Conservation (phyloP, 73 alveolate genomes). For the Halteria grandinella region DNA sequence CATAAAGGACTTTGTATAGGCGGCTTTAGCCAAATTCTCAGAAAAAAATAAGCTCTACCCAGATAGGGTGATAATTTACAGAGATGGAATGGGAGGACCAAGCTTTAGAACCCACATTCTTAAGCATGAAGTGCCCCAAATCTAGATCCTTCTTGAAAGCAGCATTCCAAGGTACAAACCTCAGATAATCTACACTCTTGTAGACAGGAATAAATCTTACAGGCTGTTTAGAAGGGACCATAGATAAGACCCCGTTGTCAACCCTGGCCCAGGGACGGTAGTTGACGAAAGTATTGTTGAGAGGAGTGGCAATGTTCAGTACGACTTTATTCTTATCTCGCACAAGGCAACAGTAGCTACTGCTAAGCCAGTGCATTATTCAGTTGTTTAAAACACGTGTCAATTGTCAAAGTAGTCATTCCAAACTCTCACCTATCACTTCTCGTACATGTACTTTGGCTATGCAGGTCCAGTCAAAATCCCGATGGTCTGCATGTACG, state of each 20-base stretch:
- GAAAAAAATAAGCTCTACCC: constrained; percentile 64
- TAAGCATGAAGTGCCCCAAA: not conserved
- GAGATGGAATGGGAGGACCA: constrained; percentile 88
- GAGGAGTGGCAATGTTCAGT: constrained; percentile 47
- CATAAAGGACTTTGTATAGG: not conserved
- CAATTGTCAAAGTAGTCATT: constrained; percentile 21
- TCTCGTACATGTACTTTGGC: constrained; percentile 77
- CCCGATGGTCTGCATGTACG: constrained; percentile 85
- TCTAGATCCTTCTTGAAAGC: not conserved
- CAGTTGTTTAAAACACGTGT: constrained; percentile 66
- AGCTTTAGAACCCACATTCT: not conserved
- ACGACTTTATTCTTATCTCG: constrained; percentile 81
- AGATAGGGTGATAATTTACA: constrained; percentile 71
- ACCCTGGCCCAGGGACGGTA: constrained; percentile 85
- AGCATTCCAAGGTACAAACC: constrained; percentile 60
- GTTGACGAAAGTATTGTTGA: constrained; percentile 69
- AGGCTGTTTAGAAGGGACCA: constrained; percentile 59
- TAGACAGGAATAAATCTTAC: constrained; percentile 71
- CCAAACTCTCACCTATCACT: constrained; percentile 75
- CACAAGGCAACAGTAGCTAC: constrained; percentile 82
- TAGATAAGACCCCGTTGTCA: not conserved
- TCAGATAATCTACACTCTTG: constrained; percentile 68
- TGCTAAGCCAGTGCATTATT: constrained; percentile 82
- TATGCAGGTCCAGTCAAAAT: constrained; percentile 87
- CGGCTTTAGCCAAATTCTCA: constrained; percentile 5